phyloP scores from a whole-genome alignment of 2,329 filamentous ascomycete species.

The Cryphonectria radicalis region DNA sequence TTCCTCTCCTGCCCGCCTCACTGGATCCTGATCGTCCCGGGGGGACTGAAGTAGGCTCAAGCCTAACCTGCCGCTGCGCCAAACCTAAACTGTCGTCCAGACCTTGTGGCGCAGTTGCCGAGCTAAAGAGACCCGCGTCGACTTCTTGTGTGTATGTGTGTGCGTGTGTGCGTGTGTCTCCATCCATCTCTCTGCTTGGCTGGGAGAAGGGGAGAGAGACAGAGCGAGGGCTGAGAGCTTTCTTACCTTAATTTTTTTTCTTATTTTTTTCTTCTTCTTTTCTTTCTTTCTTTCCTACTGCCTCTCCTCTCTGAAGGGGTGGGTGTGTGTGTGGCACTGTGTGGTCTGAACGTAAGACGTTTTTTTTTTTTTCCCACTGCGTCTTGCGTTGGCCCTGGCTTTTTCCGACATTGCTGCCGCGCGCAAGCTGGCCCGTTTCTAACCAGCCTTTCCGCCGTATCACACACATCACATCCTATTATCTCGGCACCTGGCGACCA shows the following conservation, averaged over 20 bases:
- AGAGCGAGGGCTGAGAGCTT: neutral
- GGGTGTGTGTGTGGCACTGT: neutral
- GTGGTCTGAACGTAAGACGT: neutral
- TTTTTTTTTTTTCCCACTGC: neutral
- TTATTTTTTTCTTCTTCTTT: neutral
- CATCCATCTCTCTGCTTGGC: neutral
- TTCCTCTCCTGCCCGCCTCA: neutral
- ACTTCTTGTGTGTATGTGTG: neutral
- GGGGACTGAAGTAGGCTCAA: conserved; percentile 22
- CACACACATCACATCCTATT: conserved; percentile 13
- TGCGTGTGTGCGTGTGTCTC: neutral
- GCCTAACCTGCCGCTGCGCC: conserved; percentile 14
- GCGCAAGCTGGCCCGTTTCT: conserved; percentile 15
- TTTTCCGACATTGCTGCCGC: neutral
- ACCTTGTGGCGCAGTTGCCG: neutral
- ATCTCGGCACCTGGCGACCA: conserved; percentile 15
- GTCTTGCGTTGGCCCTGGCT: neutral
- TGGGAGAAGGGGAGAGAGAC: neutral
- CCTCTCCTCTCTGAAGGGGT: neutral
- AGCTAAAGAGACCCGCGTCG: neutral
- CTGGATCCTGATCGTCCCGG: neutral
- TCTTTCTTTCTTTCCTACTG: neutral
- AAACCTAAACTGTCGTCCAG: neutral
- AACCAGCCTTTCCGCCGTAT: conserved; percentile 13
- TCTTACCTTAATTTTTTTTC: neutral